Conservation (phyloP, 495 filamentous ascomycete species). For the Hyphodiscus hymeniophilus region DNA sequence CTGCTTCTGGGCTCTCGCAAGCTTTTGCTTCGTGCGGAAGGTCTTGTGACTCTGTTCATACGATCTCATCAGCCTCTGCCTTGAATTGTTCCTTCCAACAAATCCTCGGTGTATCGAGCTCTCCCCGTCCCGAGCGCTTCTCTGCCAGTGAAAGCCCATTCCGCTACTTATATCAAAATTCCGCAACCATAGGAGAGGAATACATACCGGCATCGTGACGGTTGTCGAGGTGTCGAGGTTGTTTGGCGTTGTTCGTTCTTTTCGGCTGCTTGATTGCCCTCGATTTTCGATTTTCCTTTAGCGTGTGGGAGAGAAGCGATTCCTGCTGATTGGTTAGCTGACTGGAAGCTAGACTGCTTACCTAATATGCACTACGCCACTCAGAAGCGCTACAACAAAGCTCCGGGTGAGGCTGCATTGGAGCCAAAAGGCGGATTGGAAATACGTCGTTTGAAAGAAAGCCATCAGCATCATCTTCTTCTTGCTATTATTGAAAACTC, state of each 20-base stretch:
- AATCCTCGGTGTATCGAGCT: background rate
- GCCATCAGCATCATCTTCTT: too few species aligned
- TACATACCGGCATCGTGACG: slow-evolving; percentile 81
- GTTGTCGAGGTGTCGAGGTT: slow-evolving; percentile 28
- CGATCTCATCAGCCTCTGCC: slow-evolving; percentile 24
- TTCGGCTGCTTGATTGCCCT: background rate
- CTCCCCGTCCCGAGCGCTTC: background rate
- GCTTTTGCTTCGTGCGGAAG: slow-evolving; percentile 99
- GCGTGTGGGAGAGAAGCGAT: too few species aligned
- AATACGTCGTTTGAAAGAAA: slow-evolving; percentile 2
- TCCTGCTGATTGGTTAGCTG: too few species aligned
- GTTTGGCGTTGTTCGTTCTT: slow-evolving; percentile 9
- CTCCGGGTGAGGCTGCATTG: background rate
- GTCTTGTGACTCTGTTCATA: slow-evolving; percentile 84
- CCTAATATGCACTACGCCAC: too few species aligned
- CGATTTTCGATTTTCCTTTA: background rate
- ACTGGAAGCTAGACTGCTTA: too few species aligned
- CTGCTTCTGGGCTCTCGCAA: slow-evolving; percentile 99
- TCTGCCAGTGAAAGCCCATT: background rate
- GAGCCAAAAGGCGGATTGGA: slow-evolving; percentile 1
- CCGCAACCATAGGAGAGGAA: background rate
- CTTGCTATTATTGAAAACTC: too few species aligned
- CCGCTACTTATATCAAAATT: background rate
- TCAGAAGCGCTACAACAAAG: background rate
- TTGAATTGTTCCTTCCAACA: slow-evolving; percentile 5